Base-by-base conservation (phyloP, 371 early-diverging fungal species). In the Lichtheimia corymbifera region DNA sequence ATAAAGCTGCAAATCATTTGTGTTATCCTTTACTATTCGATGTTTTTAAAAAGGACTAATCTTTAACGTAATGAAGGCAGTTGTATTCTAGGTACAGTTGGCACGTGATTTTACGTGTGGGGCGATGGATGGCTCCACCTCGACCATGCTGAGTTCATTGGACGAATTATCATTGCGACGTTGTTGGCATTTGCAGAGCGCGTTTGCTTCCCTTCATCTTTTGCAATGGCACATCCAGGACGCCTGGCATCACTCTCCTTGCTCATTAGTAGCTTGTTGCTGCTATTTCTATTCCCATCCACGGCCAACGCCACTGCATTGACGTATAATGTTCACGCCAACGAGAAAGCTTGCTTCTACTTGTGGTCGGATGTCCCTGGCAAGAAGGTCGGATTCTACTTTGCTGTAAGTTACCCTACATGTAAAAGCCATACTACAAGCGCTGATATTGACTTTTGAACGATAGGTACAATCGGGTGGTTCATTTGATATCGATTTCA, bases 351-450 rank as follows among this genome's bases (percentile, higher is more conserved):
- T 24, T 94, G 94, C 70, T 94, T 91, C 72, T 92, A 89, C 76
- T 76, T 84, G 13, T 79, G 75, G 66, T 80, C 86, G 24, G 89
- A 88, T 62, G 66, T 81, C 50, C 84, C 88, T 5, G 87, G 84
- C 59, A 87, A 91, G 74, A 97, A 98, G 79, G 72, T 97, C 50
- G 90, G 92, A 22, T 94, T 98, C 70, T 98, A 96, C 81, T 97
- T 96, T 88, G 93, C 97, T 28, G 98, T 96, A 88, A 76, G 90
- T 77, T 41, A 41, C 22, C 14, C 25, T n/a, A 28, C 30, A 20
- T 45, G 17, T 20, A 7, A 11, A 11, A 11, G 2, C 35, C 1
- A 35, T 22, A 35, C 35, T 0, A 28, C 11, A 2, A 35, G 35
- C 35, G 9, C 9, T 35, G 9, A 35, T 35, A 35, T 11, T 35